Conservation (phyloP, 2,329 filamentous ascomycete genomes). For the Raffaelea deltoideospora region DNA sequence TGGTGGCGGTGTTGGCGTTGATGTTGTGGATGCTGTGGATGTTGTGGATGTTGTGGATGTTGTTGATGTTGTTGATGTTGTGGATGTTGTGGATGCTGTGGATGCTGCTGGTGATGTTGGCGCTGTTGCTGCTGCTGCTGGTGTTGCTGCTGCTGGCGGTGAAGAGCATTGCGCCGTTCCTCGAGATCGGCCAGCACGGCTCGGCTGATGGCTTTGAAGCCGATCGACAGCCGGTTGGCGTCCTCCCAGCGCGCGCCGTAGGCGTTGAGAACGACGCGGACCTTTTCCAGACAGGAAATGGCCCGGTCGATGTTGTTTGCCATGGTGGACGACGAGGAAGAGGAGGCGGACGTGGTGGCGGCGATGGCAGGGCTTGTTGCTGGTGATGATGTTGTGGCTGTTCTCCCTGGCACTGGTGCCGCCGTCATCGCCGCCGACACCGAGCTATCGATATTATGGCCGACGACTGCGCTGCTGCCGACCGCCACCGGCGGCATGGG, state of each 20-base stretch:
- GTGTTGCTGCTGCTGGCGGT: slow-evolving; percentile 10
- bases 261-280: slow-evolving; percentile 36
- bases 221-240: slow-evolving; percentile 34
- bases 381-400: no score
- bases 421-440: no score
- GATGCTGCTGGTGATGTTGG: background rate
- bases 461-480: slow-evolving; percentile 30
- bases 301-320: slow-evolving; percentile 40
- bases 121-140: slow-evolving; percentile 1
- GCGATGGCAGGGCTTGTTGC: no score
- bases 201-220: slow-evolving; percentile 34
- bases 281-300: slow-evolving; percentile 36
- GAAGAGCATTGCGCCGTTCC: slow-evolving; percentile 21
- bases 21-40: background rate
- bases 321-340: background rate
- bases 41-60: background rate
- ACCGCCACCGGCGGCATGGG: slow-evolving; percentile 29
- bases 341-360: background rate
- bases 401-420: no score
- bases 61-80: background rate
- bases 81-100: background rate
- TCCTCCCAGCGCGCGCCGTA: slow-evolving; percentile 47
- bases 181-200: slow-evolving; percentile 28
- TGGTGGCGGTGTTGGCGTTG: background rate
- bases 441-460: no score